phyloP scores from a whole-genome alignment of 2,329 filamentous ascomycete genomes.

The Epichloe sp. region DNA sequence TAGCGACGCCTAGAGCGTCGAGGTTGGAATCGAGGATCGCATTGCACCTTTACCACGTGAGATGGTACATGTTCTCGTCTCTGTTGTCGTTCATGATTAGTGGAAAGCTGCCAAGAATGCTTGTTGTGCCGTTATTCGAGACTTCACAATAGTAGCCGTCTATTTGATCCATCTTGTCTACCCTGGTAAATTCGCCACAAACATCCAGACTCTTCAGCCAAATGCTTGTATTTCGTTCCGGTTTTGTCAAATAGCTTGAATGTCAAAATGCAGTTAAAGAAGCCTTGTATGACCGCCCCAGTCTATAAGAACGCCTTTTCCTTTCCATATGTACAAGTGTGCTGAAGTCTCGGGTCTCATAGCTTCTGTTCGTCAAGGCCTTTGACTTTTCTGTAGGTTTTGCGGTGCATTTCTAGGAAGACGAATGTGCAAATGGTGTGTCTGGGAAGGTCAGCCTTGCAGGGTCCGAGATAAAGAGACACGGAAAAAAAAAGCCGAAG shows the following conservation, averaged over 20 bases:
- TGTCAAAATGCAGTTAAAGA: not conserved
- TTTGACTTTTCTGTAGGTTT: conserved; percentile 49
- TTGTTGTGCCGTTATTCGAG: too few relatives aligned
- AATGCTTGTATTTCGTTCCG: not conserved
- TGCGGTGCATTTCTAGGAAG: conserved; percentile 79
- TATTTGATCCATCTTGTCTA: too few relatives aligned
- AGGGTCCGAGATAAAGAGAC: too few relatives aligned
- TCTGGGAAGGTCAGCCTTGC: conserved; percentile 17
- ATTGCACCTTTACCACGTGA: not conserved
- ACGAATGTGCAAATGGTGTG: conserved; percentile 82
- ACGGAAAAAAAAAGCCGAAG: not conserved
- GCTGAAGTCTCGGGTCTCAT: conserved; percentile 7
- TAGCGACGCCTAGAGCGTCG: not conserved
- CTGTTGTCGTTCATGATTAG: not conserved
- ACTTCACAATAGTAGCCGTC: too few relatives aligned
- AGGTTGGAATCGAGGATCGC: not conserved
- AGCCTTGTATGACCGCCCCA: not conserved
- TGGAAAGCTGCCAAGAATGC: not conserved
- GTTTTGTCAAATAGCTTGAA: not conserved
- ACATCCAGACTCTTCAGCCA: not conserved
- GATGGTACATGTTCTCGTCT: not conserved
- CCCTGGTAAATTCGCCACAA: too few relatives aligned
- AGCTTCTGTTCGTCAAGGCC: conserved; percentile 19
- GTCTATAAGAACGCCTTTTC: not conserved
- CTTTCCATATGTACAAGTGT: not conserved